Percentiles rank a stretch among this genome's conserved stretches.
Conservation (phyloP, 495 filamentous ascomycete genomes). For the Penicillium goetzii region DNA sequence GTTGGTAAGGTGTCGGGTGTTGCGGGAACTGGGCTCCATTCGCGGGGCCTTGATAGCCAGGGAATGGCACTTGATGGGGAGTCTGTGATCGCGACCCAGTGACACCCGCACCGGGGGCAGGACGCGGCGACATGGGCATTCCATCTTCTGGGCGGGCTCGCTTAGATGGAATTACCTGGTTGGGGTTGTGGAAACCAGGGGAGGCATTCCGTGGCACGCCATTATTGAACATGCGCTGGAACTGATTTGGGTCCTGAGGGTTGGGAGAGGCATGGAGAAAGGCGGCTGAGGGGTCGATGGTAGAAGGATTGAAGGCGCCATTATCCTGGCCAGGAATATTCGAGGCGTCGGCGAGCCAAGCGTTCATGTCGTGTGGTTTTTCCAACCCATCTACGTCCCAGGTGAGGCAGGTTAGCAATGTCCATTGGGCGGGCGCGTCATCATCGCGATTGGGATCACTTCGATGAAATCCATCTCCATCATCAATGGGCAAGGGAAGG, state of each 20-base stretch:
- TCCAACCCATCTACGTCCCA: constrained; percentile 59
- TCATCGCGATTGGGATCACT: constrained; percentile 14
- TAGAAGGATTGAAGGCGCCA: constrained; percentile 68
- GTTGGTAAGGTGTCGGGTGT: constrained; percentile 72
- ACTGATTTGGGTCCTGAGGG: constrained; percentile 63
- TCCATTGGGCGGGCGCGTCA: constrained; percentile 15
- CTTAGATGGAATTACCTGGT: constrained; percentile 86
- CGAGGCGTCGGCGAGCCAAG: constrained; percentile 80
- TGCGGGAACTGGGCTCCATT: constrained; percentile 59
- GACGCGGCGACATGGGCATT: constrained; percentile 79
- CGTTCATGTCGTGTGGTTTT: constrained; percentile 70
- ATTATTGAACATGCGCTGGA: constrained; percentile 85
- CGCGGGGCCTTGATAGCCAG: constrained; percentile 63
- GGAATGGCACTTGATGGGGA: constrained; percentile 72
- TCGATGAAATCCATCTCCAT: constrained; percentile 11
- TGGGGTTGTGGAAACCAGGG: constrained; percentile 73
- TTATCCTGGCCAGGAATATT: constrained; percentile 72
- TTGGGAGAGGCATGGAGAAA: constrained; percentile 55
- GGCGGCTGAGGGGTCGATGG: constrained; percentile 58
- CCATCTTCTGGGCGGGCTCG: constrained; percentile 84
- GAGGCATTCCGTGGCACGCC: constrained; percentile 79
- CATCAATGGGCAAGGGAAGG: constrained; percentile 9
- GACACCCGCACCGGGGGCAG: constrained; percentile 66
- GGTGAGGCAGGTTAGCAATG: constrained; percentile 27
- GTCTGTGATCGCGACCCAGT: constrained; percentile 90